phyloP scores from a whole-genome alignment of 139 green algal genomes.

The Choricystis sp. region DNA sequence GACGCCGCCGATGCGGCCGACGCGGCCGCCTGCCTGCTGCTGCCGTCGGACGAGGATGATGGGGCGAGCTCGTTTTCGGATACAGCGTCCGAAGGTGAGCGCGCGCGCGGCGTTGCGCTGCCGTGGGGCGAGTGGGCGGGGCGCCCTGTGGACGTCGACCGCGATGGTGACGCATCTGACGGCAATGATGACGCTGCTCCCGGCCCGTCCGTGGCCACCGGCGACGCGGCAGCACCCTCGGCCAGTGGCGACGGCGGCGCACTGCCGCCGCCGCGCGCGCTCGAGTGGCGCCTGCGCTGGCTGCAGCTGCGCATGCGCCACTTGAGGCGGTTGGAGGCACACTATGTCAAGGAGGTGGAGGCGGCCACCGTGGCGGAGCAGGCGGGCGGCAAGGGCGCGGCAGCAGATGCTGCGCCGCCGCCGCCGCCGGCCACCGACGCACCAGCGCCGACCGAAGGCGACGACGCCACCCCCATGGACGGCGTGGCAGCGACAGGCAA shows the following conservation, averaged over 20 bases:
- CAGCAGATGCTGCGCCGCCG: not conserved
- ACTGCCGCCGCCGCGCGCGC: slow-evolving; percentile 4
- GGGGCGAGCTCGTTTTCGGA: not conserved
- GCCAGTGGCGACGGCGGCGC: not conserved
- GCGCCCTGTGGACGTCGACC: not conserved
- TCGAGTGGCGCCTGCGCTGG: slow-evolving; percentile 28
- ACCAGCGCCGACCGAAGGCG: too few relatives aligned
- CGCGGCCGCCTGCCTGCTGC: not conserved
- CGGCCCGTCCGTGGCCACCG: not conserved
- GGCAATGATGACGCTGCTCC: not conserved
- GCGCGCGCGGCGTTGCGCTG: not conserved
- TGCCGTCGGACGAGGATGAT: not conserved
- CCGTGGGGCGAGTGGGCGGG: not conserved
- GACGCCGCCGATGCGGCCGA: not conserved
- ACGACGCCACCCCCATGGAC: not conserved
- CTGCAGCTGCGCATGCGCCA: slow-evolving; percentile 23
- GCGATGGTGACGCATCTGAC: not conserved
- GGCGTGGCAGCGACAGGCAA: too few relatives aligned
- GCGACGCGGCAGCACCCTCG: not conserved
- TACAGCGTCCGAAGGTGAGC: not conserved
- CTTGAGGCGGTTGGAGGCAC: slow-evolving; percentile 11
- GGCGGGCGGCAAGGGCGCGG: not conserved
- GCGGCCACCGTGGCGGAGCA: not conserved
- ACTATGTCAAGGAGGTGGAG: slow-evolving; percentile 2
- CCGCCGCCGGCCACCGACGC: not conserved